Base-by-base conservation (phyloP, 495 filamentous ascomycete genomes). In the Hypoxylon perforatum region DNA sequence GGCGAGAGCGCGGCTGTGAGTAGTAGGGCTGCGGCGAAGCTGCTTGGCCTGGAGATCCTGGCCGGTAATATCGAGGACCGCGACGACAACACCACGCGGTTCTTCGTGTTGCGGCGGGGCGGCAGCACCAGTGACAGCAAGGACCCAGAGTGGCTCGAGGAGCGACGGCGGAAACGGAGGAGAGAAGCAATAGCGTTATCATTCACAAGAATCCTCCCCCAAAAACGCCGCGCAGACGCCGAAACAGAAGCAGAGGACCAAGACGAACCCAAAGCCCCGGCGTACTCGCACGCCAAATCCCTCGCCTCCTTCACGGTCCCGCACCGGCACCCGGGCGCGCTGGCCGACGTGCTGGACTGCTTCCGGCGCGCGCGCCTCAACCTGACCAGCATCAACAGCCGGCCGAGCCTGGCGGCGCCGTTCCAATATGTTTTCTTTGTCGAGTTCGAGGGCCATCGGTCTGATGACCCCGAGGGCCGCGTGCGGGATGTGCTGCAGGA, bases 391-490 rank as follows among this genome's bases (percentile, higher is more conserved):
- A 97, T 97, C 74, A 92, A 90, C 63, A 91, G 91, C 58, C 78
- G 96, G 65, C 95, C 95, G 12, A 94, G 90, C 69, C 81, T 91
- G 10, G 48, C 85, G 42, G 77, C 78, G 54, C 85, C 90, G 25
- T 98, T 96, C 90, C 88, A 94, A 72, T 99, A 99, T 78, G 85
- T 97, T 22, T 97, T 98, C 77, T 90, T 99, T 76, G 89, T 97
- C 18, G 95, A 98, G 80, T 92, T 96, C 73, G 84, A 91, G 73
- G 88, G 89, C 4, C 80, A 79, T 63, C 70, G 72, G 39, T 61
- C 73, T 33, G 74, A 81, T 39, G 85, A 84, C 46, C 80, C 80
- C 22, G 74, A 78, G 22, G 82, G 83, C 23, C 75, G 77, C 51
- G 87, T 89, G 0, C 80, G 83, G 58, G 69, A 73, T 45, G 84